These are phyloP conservation scores for Plasmopara muralis DNA, from an alignment of 352 stramenopile species.

Conservation along the genomic window DNA sequence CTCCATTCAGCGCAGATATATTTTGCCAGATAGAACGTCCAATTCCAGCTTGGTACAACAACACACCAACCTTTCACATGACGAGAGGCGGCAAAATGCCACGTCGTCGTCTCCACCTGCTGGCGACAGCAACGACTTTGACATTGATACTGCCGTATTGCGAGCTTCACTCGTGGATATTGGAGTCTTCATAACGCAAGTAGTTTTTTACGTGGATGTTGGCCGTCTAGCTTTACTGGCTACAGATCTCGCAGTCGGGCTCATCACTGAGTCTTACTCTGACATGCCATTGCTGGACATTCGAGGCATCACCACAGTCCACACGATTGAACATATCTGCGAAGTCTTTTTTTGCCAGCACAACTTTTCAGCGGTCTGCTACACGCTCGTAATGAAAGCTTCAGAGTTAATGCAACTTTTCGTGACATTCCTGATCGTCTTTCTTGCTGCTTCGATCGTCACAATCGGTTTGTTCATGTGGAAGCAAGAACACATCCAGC, in stretches of 20 bases:
- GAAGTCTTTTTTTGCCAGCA: slow-evolving; percentile 41
- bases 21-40: slow-evolving; percentile 20
- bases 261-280: slow-evolving; percentile 61
- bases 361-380: slow-evolving; percentile 33
- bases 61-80: slow-evolving; percentile 7
- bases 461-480: slow-evolving; percentile 36
- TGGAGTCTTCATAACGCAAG: slow-evolving; percentile 17
- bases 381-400: slow-evolving; percentile 31
- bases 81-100: slow-evolving; percentile 5
- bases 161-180: slow-evolving; percentile 26
- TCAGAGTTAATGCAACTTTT: slow-evolving; percentile 28
- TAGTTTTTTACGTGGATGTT: slow-evolving; percentile 33
- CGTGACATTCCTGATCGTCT: slow-evolving; percentile 35
- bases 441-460: slow-evolving; percentile 23
- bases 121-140: slow-evolving; percentile 14
- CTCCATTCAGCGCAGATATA: slow-evolving; percentile 21
- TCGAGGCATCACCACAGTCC: slow-evolving; percentile 39
- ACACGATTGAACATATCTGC: slow-evolving; percentile 38
- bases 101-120: slow-evolving; percentile 1
- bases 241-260: slow-evolving; percentile 27
- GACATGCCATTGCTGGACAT: slow-evolving; percentile 49
- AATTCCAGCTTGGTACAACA: slow-evolving; percentile 25
- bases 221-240: slow-evolving; percentile 22
- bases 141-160: slow-evolving; percentile 30
- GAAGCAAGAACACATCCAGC: slow-evolving; percentile 30